Percentiles rank a stretch among this genome's conserved stretches.
These are phyloP conservation scores for Neckera pumila DNA, from an alignment of 225 moss, liverwort and hornwort species.

Conservation along the genomic window DNA sequence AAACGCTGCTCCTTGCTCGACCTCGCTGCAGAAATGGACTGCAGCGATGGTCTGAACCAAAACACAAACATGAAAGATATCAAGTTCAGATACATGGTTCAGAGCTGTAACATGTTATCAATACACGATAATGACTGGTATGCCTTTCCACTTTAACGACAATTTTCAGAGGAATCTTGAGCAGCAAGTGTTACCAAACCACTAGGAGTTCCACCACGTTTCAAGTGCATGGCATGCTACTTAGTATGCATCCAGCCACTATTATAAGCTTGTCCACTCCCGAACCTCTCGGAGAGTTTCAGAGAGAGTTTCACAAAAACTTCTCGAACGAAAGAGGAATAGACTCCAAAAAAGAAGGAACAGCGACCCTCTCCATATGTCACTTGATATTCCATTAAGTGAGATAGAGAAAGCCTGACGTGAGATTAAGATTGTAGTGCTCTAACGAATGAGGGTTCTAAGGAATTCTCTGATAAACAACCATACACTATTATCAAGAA, in stretches of 20 bases:
- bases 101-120: neutral
- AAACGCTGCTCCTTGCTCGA: slow-evolving; percentile 8
- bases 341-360: neutral
- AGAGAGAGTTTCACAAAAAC: neutral
- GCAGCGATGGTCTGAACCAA: slow-evolving; percentile 17
- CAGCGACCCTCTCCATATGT: neutral
- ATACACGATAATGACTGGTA: neutral
- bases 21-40: neutral
- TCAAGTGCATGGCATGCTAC: neutral
- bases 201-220: neutral
- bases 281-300: neutral
- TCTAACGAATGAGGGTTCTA: neutral
- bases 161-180: neutral
- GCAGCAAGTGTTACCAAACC: neutral
- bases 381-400: neutral
- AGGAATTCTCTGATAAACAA: neutral
- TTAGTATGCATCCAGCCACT: neutral
- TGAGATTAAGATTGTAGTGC: neutral
- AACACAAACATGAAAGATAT: neutral
- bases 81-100: neutral
- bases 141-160: neutral
- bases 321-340: neutral
- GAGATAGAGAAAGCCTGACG: neutral
- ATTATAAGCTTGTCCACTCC: neutral
- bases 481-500: neutral